Evolutionary conservation across 202 grass and related monocot genomes (phyloP).

Genomic region (Setaria italica): DNA sequence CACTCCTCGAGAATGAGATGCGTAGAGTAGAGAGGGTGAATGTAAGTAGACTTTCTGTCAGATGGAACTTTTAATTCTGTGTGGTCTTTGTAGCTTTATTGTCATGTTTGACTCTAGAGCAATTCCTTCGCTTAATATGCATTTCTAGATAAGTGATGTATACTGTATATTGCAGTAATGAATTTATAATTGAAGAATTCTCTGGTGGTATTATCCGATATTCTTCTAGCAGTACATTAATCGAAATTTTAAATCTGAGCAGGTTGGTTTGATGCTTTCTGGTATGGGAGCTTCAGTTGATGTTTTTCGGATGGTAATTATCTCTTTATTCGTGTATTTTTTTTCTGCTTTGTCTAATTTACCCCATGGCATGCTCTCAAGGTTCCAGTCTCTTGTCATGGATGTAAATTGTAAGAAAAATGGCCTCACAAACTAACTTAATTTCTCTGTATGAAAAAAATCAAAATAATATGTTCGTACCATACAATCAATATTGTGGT

Average conservation of each 20-base stretch:
- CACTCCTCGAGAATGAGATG: slow-evolving; percentile 91
- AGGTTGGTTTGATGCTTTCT: slow-evolving; percentile 74
- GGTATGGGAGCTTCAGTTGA: slow-evolving; percentile 64
- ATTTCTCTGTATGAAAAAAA: background rate
- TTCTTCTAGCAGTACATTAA: slow-evolving; percentile 1
- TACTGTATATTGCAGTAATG: slow-evolving; percentile 1
- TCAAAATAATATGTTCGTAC: background rate
- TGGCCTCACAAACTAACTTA: background rate
- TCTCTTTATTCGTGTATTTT: background rate
- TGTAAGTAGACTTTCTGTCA: slow-evolving; percentile 55
- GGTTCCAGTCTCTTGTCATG: background rate
- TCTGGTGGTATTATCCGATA: background rate
- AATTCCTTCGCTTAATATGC: background rate
- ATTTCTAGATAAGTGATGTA: background rate
- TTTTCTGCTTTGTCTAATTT: slow-evolving; percentile 9
- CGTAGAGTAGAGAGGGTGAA: slow-evolving; percentile 85
- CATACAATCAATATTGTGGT: background rate
- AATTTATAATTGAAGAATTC: background rate
- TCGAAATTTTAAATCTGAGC: slow-evolving; percentile 32
- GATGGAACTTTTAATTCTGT: background rate
- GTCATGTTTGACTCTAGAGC: background rate
- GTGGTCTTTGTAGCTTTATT: background rate
- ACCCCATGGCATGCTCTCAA: background rate
- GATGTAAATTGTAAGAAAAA: background rate
- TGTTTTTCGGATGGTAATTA: slow-evolving; percentile 67